These are phyloP conservation scores for Cardamine chenopodiifolia DNA, from an alignment of 345 rosid species.

Conservation along the genomic window DNA sequence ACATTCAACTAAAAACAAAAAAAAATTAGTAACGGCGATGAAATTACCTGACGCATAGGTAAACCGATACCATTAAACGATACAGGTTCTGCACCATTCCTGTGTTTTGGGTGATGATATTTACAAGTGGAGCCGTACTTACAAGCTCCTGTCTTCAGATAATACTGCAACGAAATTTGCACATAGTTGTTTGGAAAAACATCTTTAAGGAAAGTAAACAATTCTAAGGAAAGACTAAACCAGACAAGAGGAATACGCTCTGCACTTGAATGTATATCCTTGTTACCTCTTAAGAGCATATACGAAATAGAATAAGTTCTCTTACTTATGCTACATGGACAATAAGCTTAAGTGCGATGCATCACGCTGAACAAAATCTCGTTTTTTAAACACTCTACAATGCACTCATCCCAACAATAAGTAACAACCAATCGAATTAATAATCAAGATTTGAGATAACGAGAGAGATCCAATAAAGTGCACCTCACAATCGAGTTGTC, in stretches of 20 bases:
- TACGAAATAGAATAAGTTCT: slow-evolving; percentile 8
- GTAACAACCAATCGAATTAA: neutral
- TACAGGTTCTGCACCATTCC: slow-evolving; percentile 80
- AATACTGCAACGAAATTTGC: slow-evolving; percentile 55
- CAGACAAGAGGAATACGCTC: slow-evolving; percentile 26
- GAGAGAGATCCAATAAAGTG: slow-evolving; percentile 5
- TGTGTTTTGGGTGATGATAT: slow-evolving; percentile 85
- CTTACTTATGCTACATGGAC: neutral
- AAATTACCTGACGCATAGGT: slow-evolving; percentile 79
- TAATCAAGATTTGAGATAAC: slow-evolving; percentile 6
- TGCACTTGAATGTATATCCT: slow-evolving; percentile 18
- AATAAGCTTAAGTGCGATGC: neutral
- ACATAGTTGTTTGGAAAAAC: neutral
- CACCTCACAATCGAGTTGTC: slow-evolving; percentile 81
- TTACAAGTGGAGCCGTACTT: slow-evolving; percentile 83
- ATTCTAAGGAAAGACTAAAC: slow-evolving; percentile 10
- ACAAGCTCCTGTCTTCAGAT: slow-evolving; percentile 83
- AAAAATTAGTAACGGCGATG: neutral
- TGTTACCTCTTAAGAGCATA: slow-evolving; percentile 2
- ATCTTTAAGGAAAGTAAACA: slow-evolving; percentile 2
- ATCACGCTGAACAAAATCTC: slow-evolving; percentile 1
- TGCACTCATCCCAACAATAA: neutral
- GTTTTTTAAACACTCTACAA: neutral
- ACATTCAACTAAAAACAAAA: neutral
- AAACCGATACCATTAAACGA: slow-evolving; percentile 64